These are phyloP conservation scores for Russula vinacea DNA, from an alignment of 768 basidiomycete genomes.

Conservation along the genomic window DNA sequence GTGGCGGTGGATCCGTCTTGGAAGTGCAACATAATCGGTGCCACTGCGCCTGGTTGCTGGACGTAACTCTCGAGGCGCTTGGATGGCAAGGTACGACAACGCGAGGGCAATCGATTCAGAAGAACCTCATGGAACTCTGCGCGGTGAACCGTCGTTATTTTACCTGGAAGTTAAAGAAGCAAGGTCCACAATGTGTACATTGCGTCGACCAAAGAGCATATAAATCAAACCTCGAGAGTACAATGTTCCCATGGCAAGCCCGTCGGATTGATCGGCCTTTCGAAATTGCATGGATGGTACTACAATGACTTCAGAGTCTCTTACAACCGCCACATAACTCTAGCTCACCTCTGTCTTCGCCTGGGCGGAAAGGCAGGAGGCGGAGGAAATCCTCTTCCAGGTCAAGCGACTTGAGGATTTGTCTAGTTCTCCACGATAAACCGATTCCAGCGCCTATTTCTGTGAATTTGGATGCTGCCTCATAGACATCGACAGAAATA, in stretches of 20 bases:
- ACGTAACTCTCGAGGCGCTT: conserved; percentile 60
- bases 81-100: conserved; percentile 47
- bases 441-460: conserved; percentile 38
- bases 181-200: too few relatives aligned
- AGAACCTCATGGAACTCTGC: conserved; percentile 63
- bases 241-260: conserved; percentile 50
- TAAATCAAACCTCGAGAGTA: conserved; percentile 50
- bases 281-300: conserved; percentile 54
- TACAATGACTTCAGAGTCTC: conserved; percentile 31
- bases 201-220: background rate
- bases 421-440: conserved; percentile 40
- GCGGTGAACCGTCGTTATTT: conserved; percentile 50
- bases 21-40: conserved; percentile 51
- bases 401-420: conserved; percentile 32
- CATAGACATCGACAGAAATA: conserved; percentile 37
- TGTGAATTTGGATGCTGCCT: conserved; percentile 34
- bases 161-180: conserved; percentile 28
- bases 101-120: conserved; percentile 44
- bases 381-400: conserved; percentile 33
- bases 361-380: conserved; percentile 31
- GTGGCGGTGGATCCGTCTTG: conserved; percentile 56
- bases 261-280: conserved; percentile 57
- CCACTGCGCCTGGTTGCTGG: conserved; percentile 39
- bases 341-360: conserved; percentile 23
- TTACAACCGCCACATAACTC: background rate